Evolutionary conservation across 179 eudicot genomes (phyloP).

Genomic region (Corrigiola litoralis): DNA sequence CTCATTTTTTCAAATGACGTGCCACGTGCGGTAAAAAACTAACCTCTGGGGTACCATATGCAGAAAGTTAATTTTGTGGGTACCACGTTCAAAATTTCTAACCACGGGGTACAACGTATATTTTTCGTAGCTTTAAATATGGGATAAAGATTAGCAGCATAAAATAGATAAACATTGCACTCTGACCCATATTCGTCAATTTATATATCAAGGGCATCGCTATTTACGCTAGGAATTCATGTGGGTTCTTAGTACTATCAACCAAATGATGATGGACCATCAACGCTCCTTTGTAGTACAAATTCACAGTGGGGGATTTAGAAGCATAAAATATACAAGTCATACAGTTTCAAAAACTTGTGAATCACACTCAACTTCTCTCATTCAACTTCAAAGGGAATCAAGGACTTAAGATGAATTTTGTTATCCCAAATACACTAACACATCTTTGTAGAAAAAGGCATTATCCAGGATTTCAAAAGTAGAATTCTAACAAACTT

Average conservation of each 20-base stretch:
- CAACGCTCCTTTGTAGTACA: not conserved
- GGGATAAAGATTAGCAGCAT: constrained; percentile 7
- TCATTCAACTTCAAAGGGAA: not conserved
- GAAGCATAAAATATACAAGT: not conserved
- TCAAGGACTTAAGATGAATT: not conserved
- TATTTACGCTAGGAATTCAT: not conserved
- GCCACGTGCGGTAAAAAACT: too few species aligned
- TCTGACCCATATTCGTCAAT: constrained; percentile 11
- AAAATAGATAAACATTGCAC: not conserved
- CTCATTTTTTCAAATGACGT: too few species aligned
- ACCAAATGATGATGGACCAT: not conserved
- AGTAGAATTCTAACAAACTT: not conserved
- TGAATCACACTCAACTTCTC: not conserved
- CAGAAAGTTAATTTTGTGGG: too few species aligned
- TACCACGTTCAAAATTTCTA: too few species aligned
- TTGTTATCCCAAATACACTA: not conserved
- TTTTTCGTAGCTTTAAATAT: not conserved
- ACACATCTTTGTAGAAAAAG: not conserved
- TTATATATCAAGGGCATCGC: not conserved
- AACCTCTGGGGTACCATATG: too few species aligned
- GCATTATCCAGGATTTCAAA: not conserved
- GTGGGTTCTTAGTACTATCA: not conserved
- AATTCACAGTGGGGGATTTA: not conserved
- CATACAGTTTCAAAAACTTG: too few species aligned
- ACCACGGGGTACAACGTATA: too few species aligned